Evolutionary conservation across 192 early-diverging fungal genomes (phyloP), one percentile per base, ranked within the genome.

Genomic region (Ambispora gerdemannii): DNA sequence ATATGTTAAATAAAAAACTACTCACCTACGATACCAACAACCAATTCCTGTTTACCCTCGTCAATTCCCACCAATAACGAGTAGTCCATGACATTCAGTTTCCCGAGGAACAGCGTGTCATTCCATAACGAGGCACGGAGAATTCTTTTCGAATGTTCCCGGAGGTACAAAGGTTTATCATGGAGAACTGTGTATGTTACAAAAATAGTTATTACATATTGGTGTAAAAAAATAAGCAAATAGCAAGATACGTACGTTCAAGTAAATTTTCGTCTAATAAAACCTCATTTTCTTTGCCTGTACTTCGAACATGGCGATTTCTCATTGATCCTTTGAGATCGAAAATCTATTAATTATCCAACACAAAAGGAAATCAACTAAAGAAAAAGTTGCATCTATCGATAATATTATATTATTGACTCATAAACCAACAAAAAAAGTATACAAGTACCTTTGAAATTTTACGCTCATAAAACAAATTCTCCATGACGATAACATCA

Each of bases 11-110:
- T 15, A 51, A 17, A 22, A 31, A 6, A 19, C 17, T 8, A 77
- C 78, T 72, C 81, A 91, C 90, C 90, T 69, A 99, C 94, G 61
- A 99, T 98, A 4, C 97, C 97, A n/a, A 97, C 91, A 35, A 98
- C 90, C 7, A 99, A 78, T 79, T 99, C 93, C 36, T 91, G 86
- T 13, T 78, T 82, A 7, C 89, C 83, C 47, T 90, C 92, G 58
- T 97, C 93, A 64, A 99, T 92, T 2, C 95, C 97, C 11, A 99
- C 93, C 31, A 99, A 74, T 32, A 99, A 80, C 8, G 94, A 96
- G 72, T 99, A 99, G 78, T 99, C 97, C 95, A 99, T 97, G 10
- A 99, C 93, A 71, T 96, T 94, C 72, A 92, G 85, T 72, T 88
- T 88, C n/a, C 90, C 89, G 63, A 99, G 77, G 72, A 99, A 99